Conservation (phyloP, 192 early-diverging fungal genomes). For the Neocallimastix lanati region DNA sequence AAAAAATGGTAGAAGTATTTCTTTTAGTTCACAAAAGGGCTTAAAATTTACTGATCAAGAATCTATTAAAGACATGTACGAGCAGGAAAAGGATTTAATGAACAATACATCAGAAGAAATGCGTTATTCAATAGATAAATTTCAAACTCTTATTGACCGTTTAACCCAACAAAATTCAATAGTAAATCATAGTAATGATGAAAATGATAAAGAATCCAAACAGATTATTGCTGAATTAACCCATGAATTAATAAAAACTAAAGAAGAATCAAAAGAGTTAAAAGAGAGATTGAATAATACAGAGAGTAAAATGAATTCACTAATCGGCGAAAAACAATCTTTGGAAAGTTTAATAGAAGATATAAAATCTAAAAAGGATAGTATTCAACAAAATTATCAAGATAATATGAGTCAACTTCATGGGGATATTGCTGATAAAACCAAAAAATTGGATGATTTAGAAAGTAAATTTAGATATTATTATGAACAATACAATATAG, state of each 20-base stretch:
- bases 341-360: not conserved
- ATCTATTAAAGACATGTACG: not conserved
- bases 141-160: not conserved
- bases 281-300: not conserved
- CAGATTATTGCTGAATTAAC: not conserved
- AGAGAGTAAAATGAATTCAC: not conserved
- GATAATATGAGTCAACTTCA: not conserved
- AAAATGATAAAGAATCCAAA: not conserved
- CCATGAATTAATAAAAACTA: not conserved
- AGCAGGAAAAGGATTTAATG: not conserved
- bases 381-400: not conserved
- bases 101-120: not conserved
- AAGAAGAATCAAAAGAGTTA: not conserved
- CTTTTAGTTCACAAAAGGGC: not conserved
- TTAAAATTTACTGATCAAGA: not conserved
- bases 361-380: not conserved
- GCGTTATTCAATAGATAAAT: not conserved
- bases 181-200: not conserved
- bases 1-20: not conserved
- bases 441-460: not conserved
- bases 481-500: not conserved
- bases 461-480: not conserved
- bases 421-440: not conserved
- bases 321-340: not conserved
- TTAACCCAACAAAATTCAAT: not conserved